phyloP scores from a whole-genome alignment of 208 protist species.

The Acanthamoeba lenticulata region DNA sequence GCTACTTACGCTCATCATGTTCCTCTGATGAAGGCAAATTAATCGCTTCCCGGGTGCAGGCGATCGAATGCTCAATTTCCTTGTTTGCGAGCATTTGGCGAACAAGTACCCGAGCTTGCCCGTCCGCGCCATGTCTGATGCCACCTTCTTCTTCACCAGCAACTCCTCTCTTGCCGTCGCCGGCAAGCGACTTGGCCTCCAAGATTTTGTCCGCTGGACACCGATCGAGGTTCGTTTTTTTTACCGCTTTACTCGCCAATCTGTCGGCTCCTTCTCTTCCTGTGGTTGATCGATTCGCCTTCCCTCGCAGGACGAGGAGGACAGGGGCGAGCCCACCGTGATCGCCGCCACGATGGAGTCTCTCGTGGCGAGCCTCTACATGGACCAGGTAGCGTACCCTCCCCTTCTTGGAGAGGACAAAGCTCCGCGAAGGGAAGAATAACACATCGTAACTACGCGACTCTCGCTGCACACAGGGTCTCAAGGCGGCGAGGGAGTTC shows the following conservation, averaged over 20 bases:
- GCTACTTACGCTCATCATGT: background rate
- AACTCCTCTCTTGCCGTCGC: background rate
- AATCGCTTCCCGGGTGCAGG: background rate
- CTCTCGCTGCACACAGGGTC: background rate
- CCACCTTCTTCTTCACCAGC: background rate
- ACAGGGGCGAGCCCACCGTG: background rate
- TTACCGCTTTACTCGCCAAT: background rate
- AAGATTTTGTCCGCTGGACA: constrained; percentile 35
- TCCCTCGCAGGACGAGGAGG: background rate
- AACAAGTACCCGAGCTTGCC: constrained; percentile 39
- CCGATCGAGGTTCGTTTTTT: background rate
- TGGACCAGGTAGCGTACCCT: constrained; percentile 36
- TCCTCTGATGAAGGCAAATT: background rate
- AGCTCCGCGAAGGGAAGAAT: too few species aligned
- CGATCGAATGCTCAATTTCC: constrained; percentile 36
- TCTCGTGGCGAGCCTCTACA: constrained; percentile 30
- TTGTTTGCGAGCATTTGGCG: constrained; percentile 16
- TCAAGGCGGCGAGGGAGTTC: constrained; percentile 37
- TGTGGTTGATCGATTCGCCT: background rate
- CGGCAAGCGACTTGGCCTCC: constrained; percentile 23
- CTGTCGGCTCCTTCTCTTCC: background rate
- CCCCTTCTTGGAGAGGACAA: too few species aligned
- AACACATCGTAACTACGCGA: background rate
- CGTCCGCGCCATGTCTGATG: background rate
- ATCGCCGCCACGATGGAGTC: constrained; percentile 36